phyloP scores from a whole-genome alignment of 495 filamentous ascomycete species.

The Aspergillus bertholletiae region DNA sequence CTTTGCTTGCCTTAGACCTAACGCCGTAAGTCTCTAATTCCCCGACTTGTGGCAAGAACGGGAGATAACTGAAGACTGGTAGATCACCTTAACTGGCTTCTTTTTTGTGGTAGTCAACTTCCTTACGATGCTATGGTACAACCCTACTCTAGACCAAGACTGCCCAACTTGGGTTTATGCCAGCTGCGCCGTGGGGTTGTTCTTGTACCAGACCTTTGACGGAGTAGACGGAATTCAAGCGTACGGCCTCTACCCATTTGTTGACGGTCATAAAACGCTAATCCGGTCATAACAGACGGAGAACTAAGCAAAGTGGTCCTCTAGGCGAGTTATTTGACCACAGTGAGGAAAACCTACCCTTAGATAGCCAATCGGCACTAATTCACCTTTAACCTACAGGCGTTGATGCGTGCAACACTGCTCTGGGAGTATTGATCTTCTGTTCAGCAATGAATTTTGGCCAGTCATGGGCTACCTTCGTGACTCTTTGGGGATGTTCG shows the following conservation, averaged over 20 bases:
- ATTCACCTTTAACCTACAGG: conserved; percentile 32
- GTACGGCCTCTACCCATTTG: conserved; percentile 42
- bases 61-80: conserved; percentile 14
- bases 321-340: conserved; percentile 97
- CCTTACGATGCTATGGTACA: conserved; percentile 92
- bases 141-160: conserved; percentile 87
- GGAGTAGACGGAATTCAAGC: conserved; percentile 94
- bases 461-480: conserved; percentile 84
- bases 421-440: conserved; percentile 90
- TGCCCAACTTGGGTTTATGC: conserved; percentile 94
- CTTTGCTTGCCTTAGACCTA: conserved; percentile 43
- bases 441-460: conserved; percentile 88
- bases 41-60: not conserved
- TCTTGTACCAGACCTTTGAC: conserved; percentile 98
- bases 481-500: conserved; percentile 79
- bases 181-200: conserved; percentile 83
- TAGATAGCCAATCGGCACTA: not conserved
- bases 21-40: conserved; percentile 48
- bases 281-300: conserved; percentile 51
- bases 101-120: conserved; percentile 88
- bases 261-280: conserved; percentile 11
- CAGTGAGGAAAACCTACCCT: conserved; percentile 46
- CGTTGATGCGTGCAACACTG: conserved; percentile 94
- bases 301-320: conserved; percentile 89
- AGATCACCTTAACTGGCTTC: conserved; percentile 91